phyloP scores from a whole-genome alignment of 2,329 filamentous ascomycete genomes.

The Xylaria sp. region DNA sequence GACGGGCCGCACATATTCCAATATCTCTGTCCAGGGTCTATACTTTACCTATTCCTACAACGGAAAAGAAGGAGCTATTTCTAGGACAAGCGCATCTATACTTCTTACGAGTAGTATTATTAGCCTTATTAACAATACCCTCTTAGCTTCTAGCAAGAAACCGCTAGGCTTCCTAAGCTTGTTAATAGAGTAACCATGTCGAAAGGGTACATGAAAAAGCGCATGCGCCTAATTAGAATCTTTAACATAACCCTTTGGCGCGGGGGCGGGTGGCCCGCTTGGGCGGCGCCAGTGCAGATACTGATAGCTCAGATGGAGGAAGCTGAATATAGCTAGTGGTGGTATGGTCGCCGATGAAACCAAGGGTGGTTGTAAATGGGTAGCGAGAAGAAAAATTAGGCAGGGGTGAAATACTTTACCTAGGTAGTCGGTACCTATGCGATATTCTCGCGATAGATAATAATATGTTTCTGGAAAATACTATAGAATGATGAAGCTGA shows the following conservation, averaged over 20 bases:
- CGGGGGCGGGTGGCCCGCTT: constrained; percentile 40
- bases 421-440: background rate
- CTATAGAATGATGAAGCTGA: background rate
- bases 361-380: background rate
- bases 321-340: constrained; percentile 38
- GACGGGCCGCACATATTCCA: too few species aligned
- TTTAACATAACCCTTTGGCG: constrained; percentile 50
- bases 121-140: too few species aligned
- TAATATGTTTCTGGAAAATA: background rate
- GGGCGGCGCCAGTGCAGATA: constrained; percentile 50
- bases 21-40: too few species aligned
- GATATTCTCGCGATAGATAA: background rate
- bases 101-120: too few species aligned
- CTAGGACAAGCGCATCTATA: too few species aligned
- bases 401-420: background rate
- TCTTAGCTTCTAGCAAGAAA: too few species aligned
- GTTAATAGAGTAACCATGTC: too few species aligned
- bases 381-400: background rate
- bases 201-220: too few species aligned
- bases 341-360: background rate
- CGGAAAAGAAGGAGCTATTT: too few species aligned
- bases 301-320: constrained; percentile 49
- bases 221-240: background rate
- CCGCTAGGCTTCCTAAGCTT: too few species aligned
- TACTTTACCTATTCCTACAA: too few species aligned